Base-by-base conservation (phyloP, 1,139 yeast genomes). In the Nadsonia starkeyi-henricii region DNA sequence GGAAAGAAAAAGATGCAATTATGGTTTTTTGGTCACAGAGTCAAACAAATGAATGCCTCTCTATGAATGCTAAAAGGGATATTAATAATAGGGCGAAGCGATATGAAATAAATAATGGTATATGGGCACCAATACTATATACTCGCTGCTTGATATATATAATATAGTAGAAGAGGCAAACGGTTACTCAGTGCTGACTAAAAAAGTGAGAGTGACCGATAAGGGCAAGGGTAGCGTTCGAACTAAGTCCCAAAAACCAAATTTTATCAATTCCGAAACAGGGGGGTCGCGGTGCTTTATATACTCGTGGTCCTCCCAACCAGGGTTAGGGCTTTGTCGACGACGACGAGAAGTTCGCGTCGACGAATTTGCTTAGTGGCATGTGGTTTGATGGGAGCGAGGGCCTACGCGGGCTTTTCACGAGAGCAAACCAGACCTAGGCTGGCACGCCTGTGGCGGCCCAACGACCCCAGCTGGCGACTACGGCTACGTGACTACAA, bases 21-120 rank as follows among this genome's bases (percentile, higher is more conserved):
- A 43, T 41, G 42, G 26, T 36, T 23, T 23, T 18, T 39, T n/a
- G n/a, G 39, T 15, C 41, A 18, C 42, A 54, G 58, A 57, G 59
- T 56, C 21, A 51, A 52, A 55, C 62, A 59, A 59, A 43, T 52
- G 52, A 59, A 59, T 59, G 62, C 50, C 58, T 57, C 62, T 61
- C 59, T 51, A 48, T 47, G 42, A 44, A 41, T 49, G 39, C 39
- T 33, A 33, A 33, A n/a, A 15, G 15, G 39, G 17, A 33, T 33
- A 4, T 7, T 9, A 12, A 33, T 7, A 33, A n/a, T 33, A 33
- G 4, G 39, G 17, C 39, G 39, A 15, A 33, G 15, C 23, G 28
- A 26, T 36, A 45, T 45, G 26, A 23, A 17, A 28, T 20, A n/a
- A 37, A 33, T 46, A 41, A 23, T 17, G 20, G 23, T 21, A 8